Evolutionary conservation across 176 grass and related monocot genomes (phyloP).

Genomic region (Tuctoria greenei): DNA sequence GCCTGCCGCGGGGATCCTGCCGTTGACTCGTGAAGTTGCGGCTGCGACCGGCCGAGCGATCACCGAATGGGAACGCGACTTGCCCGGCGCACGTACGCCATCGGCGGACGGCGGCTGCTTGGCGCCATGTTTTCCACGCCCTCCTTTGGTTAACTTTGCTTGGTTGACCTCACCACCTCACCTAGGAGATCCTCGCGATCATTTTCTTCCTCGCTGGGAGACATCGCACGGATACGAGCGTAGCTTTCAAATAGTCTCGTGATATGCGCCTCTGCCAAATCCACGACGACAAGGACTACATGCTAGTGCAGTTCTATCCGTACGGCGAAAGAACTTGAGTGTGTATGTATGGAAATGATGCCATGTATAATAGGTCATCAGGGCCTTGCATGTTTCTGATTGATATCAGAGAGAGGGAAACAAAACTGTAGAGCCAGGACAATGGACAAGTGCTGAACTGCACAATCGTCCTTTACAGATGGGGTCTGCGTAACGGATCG

Average conservation of each 20-base stretch:
- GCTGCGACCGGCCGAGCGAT: not conserved
- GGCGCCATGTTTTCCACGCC: not conserved
- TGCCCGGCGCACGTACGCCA: constrained; percentile 14
- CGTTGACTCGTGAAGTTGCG: not conserved
- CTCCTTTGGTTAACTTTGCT: not conserved
- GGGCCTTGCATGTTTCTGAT: not conserved
- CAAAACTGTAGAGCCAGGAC: not conserved
- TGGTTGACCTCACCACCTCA: constrained; percentile 1
- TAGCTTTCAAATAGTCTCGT: not conserved
- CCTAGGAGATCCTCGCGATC: not conserved
- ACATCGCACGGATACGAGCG: not conserved
- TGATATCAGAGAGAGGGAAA: no score
- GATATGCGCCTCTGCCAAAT: not conserved
- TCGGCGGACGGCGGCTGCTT: not conserved
- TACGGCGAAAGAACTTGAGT: not conserved
- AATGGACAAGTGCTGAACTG: not conserved
- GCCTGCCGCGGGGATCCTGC: not conserved
- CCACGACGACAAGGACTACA: not conserved
- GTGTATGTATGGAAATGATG: not conserved
- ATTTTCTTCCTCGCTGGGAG: not conserved
- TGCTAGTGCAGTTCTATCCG: not conserved
- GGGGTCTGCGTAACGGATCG: constrained; percentile 4
- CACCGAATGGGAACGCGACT: constrained; percentile 6
- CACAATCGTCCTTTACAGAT: not conserved
- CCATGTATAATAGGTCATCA: not conserved